These are phyloP conservation scores for Monosporascus sp. DNA, from an alignment of 2,329 filamentous ascomycete species.

Conservation along the genomic window DNA sequence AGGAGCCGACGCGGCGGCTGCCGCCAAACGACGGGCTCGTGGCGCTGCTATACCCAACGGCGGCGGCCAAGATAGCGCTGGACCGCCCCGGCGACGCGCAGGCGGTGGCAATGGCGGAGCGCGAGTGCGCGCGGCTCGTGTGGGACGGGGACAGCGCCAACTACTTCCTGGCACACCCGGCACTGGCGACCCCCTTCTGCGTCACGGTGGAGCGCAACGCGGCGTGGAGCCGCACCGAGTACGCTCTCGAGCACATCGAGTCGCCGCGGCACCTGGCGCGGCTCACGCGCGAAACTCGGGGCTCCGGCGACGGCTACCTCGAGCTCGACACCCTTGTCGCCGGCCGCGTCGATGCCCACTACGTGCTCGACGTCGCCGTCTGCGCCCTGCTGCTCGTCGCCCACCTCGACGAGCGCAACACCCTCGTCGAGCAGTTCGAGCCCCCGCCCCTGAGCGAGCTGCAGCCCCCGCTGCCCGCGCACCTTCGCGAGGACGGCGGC, in stretches of 20 bases:
- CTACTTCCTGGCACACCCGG: slow-evolving; percentile 59
- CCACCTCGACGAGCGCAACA: slow-evolving; percentile 48
- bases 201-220: slow-evolving; percentile 53
- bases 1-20: slow-evolving; percentile 47
- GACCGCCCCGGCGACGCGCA: slow-evolving; percentile 54
- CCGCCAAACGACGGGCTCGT: slow-evolving; percentile 58
- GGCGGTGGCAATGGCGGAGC: slow-evolving; percentile 57
- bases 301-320: slow-evolving; percentile 52
- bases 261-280: slow-evolving; percentile 55
- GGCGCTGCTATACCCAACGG: slow-evolving; percentile 61
- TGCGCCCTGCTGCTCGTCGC: slow-evolving; percentile 56
- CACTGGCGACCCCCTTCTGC: slow-evolving; percentile 58
- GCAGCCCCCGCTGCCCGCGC: slow-evolving; percentile 15
- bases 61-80: slow-evolving; percentile 57
- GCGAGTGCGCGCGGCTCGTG: slow-evolving; percentile 65
- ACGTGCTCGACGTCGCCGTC: slow-evolving; percentile 57
- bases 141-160: slow-evolving; percentile 58
- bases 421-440: slow-evolving; percentile 48
- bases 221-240: slow-evolving; percentile 56
- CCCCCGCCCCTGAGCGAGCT: slow-evolving; percentile 42
- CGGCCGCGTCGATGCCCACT: slow-evolving; percentile 53
- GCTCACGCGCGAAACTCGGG: slow-evolving; percentile 48
- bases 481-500: slow-evolving; percentile 16
- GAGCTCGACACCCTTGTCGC: slow-evolving; percentile 58
- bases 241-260: slow-evolving; percentile 60